phyloP scores from a whole-genome alignment of 2,329 filamentous ascomycete genomes.

The Elsinoe ampelina region DNA sequence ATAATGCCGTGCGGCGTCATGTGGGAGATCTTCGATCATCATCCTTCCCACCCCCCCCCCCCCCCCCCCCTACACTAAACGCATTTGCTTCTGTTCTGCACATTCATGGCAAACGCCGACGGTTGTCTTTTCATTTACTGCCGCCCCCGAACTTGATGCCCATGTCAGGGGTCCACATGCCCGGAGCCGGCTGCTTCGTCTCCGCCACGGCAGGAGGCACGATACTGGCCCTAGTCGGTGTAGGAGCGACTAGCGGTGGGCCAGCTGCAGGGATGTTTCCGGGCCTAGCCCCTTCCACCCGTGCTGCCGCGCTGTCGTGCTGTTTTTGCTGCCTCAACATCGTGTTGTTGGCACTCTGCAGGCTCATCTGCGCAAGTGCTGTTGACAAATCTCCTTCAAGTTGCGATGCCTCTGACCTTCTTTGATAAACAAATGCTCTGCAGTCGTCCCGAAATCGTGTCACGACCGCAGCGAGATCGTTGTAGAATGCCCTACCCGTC shows the following conservation, averaged over 20 bases:
- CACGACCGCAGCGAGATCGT: slow-evolving; percentile 83
- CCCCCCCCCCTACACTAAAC: background rate
- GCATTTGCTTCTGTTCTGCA: background rate
- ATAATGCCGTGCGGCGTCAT: no score
- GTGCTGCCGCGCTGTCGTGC: slow-evolving; percentile 23
- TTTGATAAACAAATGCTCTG: slow-evolving; percentile 66
- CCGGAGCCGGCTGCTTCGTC: slow-evolving; percentile 30
- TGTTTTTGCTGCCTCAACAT: slow-evolving; percentile 38
- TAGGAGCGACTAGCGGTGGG: slow-evolving; percentile 49
- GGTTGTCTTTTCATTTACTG: slow-evolving; percentile 25
- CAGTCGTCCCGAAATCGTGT: slow-evolving; percentile 74
- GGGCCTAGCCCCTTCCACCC: slow-evolving; percentile 22
- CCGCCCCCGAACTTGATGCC: slow-evolving; percentile 64
- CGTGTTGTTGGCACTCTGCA: slow-evolving; percentile 36
- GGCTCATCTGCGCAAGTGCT: slow-evolving; percentile 50
- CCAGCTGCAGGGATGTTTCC: slow-evolving; percentile 33
- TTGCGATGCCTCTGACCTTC: slow-evolving; percentile 69
- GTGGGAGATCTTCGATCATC: no score
- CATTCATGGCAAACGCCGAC: background rate
- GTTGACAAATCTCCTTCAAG: slow-evolving; percentile 60
- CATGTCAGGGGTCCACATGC: slow-evolving; percentile 71
- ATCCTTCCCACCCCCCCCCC: slow-evolving; percentile 15
- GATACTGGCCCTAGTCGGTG: slow-evolving; percentile 33
- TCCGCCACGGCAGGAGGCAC: slow-evolving; percentile 18
- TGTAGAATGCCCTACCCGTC: slow-evolving; percentile 90